Evolutionary conservation across 345 rosid genomes (phyloP), one percentile per base, ranked within the genome.

Genomic region (Sonneratia caseolaris): DNA sequence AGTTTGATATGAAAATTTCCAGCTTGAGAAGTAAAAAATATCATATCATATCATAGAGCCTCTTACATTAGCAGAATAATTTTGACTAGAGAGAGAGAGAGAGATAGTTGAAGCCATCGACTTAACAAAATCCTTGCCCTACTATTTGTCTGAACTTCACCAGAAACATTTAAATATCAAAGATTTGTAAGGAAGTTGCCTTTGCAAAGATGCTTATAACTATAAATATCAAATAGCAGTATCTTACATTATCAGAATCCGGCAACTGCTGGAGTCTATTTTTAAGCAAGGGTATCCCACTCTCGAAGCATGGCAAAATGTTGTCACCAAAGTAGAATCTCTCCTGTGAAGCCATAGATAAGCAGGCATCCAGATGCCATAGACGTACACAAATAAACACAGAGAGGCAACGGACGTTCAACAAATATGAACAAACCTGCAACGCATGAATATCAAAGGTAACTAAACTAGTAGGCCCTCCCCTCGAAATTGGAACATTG

Each of bases 391-490:
- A 3, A 5, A 38, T 27, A 37, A 11, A 37, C 35, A 32, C n/a
- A n/a, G 35, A 27, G 37, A 62, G 18, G 38, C 11, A 36, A 61
- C 18, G 4, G 4, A 51, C 32, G 11, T 62, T 35, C 16, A 10
- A 35, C 7, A 40, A 43, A 1, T 18, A 27, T 59, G 8, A 37
- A 66, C 22, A 47, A 66, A 94, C 99, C 97, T 89, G 99, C 85
- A 95, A 80, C 27, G 97, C 99, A 80, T 95, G 99, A 75, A 94
- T 91, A 84, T 95, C 99, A 27, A 88, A 95, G 56, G 92, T 95
- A n/a, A 95, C 97, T 78, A 95, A 82, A 79, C 96, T 91, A 73
- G 97, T 95, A 1, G 99, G 97, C 8, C 99, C 97, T 62, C 97
- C 99, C 74, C 96, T 86, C 0, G 99, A 86, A 73, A 87, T 77